phyloP scores from a whole-genome alignment of 2,329 filamentous ascomycete species.

The Colletotrichum acutatum region DNA sequence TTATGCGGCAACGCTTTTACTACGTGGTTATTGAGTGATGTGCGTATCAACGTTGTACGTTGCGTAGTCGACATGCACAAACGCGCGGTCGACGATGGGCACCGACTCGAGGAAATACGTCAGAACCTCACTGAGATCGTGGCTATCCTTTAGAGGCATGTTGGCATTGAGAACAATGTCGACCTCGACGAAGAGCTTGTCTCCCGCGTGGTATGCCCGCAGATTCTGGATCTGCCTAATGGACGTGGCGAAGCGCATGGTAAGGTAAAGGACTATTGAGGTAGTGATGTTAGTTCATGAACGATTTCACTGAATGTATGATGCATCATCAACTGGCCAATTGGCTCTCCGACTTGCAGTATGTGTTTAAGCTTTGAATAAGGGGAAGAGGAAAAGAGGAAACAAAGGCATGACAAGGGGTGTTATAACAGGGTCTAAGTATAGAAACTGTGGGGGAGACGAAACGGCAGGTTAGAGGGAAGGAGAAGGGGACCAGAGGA shows the following conservation, averaged over 20 bases:
- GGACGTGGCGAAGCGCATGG: slow-evolving; percentile 91
- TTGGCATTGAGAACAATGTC: slow-evolving; percentile 85
- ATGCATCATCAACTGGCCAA: not conserved
- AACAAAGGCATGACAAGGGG: not conserved
- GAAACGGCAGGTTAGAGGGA: slow-evolving; percentile 8
- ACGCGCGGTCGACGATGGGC: slow-evolving; percentile 79
- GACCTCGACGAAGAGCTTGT: slow-evolving; percentile 84
- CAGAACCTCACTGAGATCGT: slow-evolving; percentile 81
- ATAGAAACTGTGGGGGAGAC: slow-evolving; percentile 17
- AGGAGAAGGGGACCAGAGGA: not conserved
- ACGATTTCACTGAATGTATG: not conserved
- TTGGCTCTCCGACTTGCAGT: not conserved
- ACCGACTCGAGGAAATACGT: slow-evolving; percentile 89
- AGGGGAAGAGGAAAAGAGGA: not conserved
- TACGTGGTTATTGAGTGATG: slow-evolving; percentile 55
- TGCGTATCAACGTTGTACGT: slow-evolving; percentile 72
- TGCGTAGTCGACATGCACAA: slow-evolving; percentile 74
- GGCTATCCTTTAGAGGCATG: slow-evolving; percentile 80
- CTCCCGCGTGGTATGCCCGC: slow-evolving; percentile 86
- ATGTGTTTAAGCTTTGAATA: not conserved
- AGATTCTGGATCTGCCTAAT: slow-evolving; percentile 88
- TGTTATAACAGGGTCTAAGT: slow-evolving; percentile 1
- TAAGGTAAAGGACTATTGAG: slow-evolving; percentile 78
- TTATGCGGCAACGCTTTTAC: not conserved
- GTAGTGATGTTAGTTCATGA: not conserved